Evolutionary conservation across 371 early-diverging fungal genomes (phyloP).

Genomic region (Mortierella sp.): DNA sequence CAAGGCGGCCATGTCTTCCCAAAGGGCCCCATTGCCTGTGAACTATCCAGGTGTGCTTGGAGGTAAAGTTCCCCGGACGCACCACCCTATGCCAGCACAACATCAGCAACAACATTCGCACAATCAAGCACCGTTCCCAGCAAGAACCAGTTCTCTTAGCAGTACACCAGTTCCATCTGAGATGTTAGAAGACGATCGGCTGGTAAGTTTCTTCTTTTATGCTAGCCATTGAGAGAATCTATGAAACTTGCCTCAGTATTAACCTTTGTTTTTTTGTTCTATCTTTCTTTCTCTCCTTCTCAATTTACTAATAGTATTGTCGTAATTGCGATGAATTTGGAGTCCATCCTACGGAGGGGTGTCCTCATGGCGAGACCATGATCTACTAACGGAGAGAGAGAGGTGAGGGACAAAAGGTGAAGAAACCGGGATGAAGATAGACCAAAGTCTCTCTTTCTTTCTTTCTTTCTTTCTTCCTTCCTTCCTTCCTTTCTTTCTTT

Average conservation of each 20-base stretch:
- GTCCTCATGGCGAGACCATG: conserved; percentile 65
- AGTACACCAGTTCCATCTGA: conserved; percentile 13
- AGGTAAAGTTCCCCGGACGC: background rate
- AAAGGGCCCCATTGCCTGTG: background rate
- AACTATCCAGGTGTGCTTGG: background rate
- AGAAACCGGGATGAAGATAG: conserved; percentile 42
- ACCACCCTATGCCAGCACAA: too few relatives aligned
- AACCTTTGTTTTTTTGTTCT: background rate
- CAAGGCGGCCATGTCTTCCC: too few relatives aligned
- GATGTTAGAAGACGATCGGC: conserved; percentile 30
- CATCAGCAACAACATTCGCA: too few relatives aligned
- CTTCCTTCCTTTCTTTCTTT: background rate
- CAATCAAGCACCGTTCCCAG: too few relatives aligned
- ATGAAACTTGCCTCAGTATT: background rate
- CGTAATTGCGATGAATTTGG: conserved; percentile 78
- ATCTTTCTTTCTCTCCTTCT: too few relatives aligned
- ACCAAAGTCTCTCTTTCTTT: conserved; percentile 4
- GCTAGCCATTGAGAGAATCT: background rate
- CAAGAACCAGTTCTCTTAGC: background rate
- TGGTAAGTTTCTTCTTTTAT: conserved; percentile 26
- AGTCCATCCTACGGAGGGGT: conserved; percentile 71
- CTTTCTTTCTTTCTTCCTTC: too few relatives aligned
- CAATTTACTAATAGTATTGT: conserved; percentile 61
- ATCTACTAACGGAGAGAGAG: background rate
- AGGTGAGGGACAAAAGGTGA: conserved; percentile 43